These are phyloP conservation scores for Phyllosticta citrichinensis DNA, from an alignment of 2,329 filamentous ascomycete species.

Conservation along the genomic window DNA sequence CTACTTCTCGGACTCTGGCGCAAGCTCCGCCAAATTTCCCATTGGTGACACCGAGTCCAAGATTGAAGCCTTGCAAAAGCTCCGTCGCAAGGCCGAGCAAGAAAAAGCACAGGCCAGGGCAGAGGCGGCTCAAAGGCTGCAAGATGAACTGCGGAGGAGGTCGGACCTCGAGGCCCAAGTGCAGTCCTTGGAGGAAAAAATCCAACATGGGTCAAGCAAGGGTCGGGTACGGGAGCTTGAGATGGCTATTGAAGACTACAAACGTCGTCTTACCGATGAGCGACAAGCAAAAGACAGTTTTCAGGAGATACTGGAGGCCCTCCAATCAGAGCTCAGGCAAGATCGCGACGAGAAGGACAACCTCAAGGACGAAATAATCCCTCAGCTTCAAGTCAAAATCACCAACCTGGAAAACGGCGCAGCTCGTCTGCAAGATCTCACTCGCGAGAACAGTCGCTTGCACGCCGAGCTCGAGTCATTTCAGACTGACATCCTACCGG, in stretches of 20 bases:
- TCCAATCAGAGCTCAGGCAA: constrained; percentile 72
- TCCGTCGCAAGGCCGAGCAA: constrained; percentile 77
- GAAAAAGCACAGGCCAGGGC: constrained; percentile 80
- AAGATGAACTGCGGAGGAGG: constrained; percentile 71
- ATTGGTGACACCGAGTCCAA: constrained; percentile 49
- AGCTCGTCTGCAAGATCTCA: constrained; percentile 59
- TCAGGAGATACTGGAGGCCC: constrained; percentile 76
- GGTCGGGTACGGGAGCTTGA: constrained; percentile 45
- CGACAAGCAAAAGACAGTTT: constrained; percentile 83
- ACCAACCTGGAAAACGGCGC: constrained; percentile 70
- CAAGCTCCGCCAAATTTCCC: constrained; percentile 70
- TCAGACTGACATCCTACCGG: constrained; percentile 4
- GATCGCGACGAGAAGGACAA: constrained; percentile 85
- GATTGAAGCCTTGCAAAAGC: constrained; percentile 65
- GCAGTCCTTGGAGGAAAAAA: constrained; percentile 67
- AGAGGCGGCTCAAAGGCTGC: constrained; percentile 74
- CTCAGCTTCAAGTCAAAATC: constrained; percentile 63
- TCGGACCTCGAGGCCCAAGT: constrained; percentile 75
- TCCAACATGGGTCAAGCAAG: constrained; percentile 41
- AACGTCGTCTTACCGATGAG: constrained; percentile 74
- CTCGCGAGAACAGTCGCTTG: constrained; percentile 74
- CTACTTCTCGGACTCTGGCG: constrained; percentile 94
- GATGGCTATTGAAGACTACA: constrained; percentile 67
- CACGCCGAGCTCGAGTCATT: constrained; percentile 67
- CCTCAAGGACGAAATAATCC: constrained; percentile 77